A percentile compares a stretch with the other conserved stretches of the same genome.
Evolutionary conservation across 2,329 filamentous ascomycete species (phyloP).

Genomic region (Epichloe typhina): DNA sequence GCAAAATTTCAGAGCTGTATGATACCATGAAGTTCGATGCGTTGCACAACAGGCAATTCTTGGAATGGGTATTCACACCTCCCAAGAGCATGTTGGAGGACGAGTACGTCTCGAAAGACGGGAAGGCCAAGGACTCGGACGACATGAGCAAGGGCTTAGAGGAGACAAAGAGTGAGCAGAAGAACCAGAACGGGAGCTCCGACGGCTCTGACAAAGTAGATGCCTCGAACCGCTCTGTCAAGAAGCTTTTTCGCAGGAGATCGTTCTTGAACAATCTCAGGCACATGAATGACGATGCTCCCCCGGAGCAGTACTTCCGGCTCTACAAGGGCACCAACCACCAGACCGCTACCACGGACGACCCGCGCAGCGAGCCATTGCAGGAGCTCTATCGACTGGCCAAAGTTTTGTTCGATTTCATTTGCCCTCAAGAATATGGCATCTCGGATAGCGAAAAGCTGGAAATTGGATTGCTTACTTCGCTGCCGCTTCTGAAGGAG

Average conservation of each 20-base stretch:
- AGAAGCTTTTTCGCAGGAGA: conserved; percentile 43
- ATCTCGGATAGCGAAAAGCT: conserved; percentile 93
- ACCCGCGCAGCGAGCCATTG: conserved; percentile 74
- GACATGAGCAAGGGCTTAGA: conserved; percentile 23
- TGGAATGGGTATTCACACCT: conserved; percentile 96
- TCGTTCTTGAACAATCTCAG: conserved; percentile 44
- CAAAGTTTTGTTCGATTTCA: conserved; percentile 95
- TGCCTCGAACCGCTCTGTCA: conserved; percentile 22
- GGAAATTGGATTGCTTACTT: conserved; percentile 94
- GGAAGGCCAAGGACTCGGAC: conserved; percentile 27
- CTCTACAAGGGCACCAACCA: conserved; percentile 62
- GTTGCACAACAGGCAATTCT: conserved; percentile 86
- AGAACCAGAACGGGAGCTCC: conserved; percentile 15
- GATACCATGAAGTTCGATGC: conserved; percentile 99
- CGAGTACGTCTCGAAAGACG: conserved; percentile 37
- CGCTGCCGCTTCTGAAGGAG: conserved; percentile 83
- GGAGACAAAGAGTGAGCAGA: conserved; percentile 21
- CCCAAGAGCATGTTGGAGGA: conserved; percentile 66
- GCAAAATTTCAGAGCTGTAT: conserved; percentile 96
- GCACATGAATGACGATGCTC: conserved; percentile 39
- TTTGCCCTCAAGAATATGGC: conserved; percentile 95
- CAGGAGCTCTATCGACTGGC: conserved; percentile 86
- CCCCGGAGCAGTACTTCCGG: conserved; percentile 71
- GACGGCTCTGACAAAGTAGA: conserved; percentile 29
- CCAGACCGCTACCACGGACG: conserved; percentile 56